A percentile compares a stretch with the other conserved stretches of the same genome.
phyloP scores from a whole-genome alignment of 768 basidiomycete species.

The Neoboletus subvelutipes region DNA sequence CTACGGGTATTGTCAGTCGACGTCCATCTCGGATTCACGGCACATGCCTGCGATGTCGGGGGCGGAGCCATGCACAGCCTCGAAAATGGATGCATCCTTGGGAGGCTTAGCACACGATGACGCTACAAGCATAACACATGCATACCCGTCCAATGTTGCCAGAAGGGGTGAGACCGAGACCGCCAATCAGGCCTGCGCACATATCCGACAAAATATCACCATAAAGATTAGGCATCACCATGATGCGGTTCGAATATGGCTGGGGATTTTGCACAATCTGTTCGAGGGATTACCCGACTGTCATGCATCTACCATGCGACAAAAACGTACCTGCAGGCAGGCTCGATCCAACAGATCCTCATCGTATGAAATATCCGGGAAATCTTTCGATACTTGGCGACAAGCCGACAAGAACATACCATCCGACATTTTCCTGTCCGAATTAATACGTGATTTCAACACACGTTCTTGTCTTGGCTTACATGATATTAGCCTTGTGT shows the following conservation, averaged over 20 bases:
- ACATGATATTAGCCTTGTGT: slow-evolving; percentile 99
- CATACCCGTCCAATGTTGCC: slow-evolving; percentile 94
- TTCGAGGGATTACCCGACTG: not conserved
- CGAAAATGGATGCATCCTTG: slow-evolving; percentile 97
- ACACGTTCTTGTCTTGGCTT: slow-evolving; percentile 28
- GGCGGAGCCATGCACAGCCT: slow-evolving; percentile 98
- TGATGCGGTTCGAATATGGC: slow-evolving; percentile 94
- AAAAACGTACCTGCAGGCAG: slow-evolving; percentile 75
- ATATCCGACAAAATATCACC: slow-evolving; percentile 97
- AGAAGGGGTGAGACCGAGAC: slow-evolving; percentile 94
- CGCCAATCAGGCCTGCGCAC: slow-evolving; percentile 98
- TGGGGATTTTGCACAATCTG: slow-evolving; percentile 90
- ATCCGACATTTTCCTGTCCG: slow-evolving; percentile 95
- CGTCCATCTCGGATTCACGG: not conserved
- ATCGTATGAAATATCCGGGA: slow-evolving; percentile 90
- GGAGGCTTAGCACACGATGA: slow-evolving; percentile 16
- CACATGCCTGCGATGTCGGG: slow-evolving; percentile 93
- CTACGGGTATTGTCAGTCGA: slow-evolving; percentile 35
- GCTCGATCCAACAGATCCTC: slow-evolving; percentile 97
- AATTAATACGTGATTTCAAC: slow-evolving; percentile 14
- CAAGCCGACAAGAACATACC: slow-evolving; percentile 99
- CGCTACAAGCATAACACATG: slow-evolving; percentile 7
- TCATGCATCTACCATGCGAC: not conserved
- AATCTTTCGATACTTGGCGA: slow-evolving; percentile 93
- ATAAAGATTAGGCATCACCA: slow-evolving; percentile 99